A percentile compares a stretch with the other conserved stretches of the same genome.
These are phyloP conservation scores for Monosporascus sp. DNA, from an alignment of 2,329 filamentous ascomycete species.

Conservation along the genomic window DNA sequence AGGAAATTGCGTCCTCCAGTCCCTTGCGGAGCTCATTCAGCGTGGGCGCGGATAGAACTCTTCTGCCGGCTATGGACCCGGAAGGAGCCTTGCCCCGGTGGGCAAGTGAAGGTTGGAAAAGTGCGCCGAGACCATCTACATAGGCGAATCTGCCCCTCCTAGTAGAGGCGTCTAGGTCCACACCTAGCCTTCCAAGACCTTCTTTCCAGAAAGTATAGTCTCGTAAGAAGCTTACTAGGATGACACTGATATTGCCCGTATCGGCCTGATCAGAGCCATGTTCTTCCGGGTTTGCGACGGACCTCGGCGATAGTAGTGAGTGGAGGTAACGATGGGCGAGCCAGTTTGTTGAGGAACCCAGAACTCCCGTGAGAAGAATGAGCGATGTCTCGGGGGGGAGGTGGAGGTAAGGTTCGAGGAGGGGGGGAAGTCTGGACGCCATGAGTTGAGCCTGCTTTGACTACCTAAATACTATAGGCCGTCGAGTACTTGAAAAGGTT, in stretches of 20 bases:
- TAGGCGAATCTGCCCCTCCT: slow-evolving; percentile 61
- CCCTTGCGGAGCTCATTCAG: slow-evolving; percentile 33
- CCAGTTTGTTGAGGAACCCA: slow-evolving; percentile 63
- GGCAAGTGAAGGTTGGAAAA: slow-evolving; percentile 37
- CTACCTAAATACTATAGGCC: no score
- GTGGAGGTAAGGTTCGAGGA: slow-evolving; percentile 59
- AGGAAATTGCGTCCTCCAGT: slow-evolving; percentile 35
- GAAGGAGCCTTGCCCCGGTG: slow-evolving; percentile 9
- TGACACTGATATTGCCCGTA: slow-evolving; percentile 44
- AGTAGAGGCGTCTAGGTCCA: slow-evolving; percentile 62
- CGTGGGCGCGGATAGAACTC: slow-evolving; percentile 25
- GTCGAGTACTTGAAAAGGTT: slow-evolving; percentile 1
- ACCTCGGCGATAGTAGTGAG: slow-evolving; percentile 32
- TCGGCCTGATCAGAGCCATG: slow-evolving; percentile 19
- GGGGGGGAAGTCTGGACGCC: slow-evolving; percentile 53
- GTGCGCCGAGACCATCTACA: slow-evolving; percentile 65
- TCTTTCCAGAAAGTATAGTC: slow-evolving; percentile 75
- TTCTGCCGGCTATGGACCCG: slow-evolving; percentile 4
- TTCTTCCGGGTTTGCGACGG: slow-evolving; percentile 7
- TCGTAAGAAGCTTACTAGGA: slow-evolving; percentile 80
- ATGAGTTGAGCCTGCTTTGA: slow-evolving; percentile 21
- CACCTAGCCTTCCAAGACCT: slow-evolving; percentile 62
- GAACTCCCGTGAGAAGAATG: slow-evolving; percentile 62
- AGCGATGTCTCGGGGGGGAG: slow-evolving; percentile 56
- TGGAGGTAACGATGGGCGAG: slow-evolving; percentile 54